These are phyloP conservation scores for Dinochytrium kinnereticum DNA, from an alignment of 371 early-diverging fungal species.

Conservation along the genomic window DNA sequence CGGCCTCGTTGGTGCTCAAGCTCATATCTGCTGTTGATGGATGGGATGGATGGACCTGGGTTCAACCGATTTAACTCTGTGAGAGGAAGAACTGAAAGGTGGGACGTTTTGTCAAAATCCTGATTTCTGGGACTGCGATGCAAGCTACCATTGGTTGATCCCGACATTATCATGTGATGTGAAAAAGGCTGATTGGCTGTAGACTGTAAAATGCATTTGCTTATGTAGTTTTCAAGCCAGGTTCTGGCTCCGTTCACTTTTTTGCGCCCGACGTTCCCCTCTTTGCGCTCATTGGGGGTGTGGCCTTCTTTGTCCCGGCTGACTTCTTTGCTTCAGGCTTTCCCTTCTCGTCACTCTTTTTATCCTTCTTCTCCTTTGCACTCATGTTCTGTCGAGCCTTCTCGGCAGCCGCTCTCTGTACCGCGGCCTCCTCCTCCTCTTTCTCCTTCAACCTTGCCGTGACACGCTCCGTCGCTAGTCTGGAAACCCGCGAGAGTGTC, in stretches of 20 bases:
- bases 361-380: conserved; percentile 6
- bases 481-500: neutral
- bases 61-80: neutral
- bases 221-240: too few relatives aligned
- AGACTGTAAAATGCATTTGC: too few relatives aligned
- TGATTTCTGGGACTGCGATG: neutral
- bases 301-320: neutral
- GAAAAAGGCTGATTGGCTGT: too few relatives aligned
- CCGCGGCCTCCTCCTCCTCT: conserved; percentile 27
- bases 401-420: neutral
- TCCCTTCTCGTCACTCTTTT: neutral
- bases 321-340: neutral
- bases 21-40: too few relatives aligned
- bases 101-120: too few relatives aligned
- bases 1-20: conserved; percentile 73
- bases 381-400: conserved; percentile 6
- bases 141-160: neutral
- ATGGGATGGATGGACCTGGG: too few relatives aligned
- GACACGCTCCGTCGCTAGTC: conserved; percentile 16
- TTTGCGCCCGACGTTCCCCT: neutral
- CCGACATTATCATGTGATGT: too few relatives aligned
- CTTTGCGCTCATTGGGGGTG: neutral
- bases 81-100: neutral
- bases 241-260: too few relatives aligned
- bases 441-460: conserved; percentile 19